phyloP scores from a whole-genome alignment of 257 asterid species.

The Solanum clarkiae region DNA sequence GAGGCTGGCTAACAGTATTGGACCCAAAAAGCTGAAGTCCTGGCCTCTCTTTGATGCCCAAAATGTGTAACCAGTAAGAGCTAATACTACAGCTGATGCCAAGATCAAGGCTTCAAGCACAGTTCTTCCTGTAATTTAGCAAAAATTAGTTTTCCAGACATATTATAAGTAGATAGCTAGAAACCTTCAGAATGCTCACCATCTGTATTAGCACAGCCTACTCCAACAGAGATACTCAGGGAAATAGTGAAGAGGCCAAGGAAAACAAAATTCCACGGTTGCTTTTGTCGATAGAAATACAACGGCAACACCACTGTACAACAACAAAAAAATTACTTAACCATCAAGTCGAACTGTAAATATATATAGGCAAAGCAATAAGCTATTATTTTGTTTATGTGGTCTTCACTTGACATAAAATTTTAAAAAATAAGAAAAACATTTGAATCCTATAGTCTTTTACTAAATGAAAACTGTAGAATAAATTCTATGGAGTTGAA shows the following conservation, averaged over 20 bases:
- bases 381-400: background rate
- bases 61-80: slow-evolving; percentile 85
- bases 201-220: slow-evolving; percentile 85
- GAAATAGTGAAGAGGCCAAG: slow-evolving; percentile 82
- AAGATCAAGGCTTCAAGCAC: slow-evolving; percentile 87
- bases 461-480: too few relatives aligned
- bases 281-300: slow-evolving; percentile 67
- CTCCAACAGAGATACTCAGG: slow-evolving; percentile 71
- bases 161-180: background rate
- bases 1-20: slow-evolving; percentile 84
- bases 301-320: slow-evolving; percentile 75
- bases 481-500: too few relatives aligned
- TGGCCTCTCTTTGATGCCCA: slow-evolving; percentile 98
- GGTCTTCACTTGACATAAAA: too few relatives aligned
- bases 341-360: background rate
- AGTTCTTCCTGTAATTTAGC: slow-evolving; percentile 42
- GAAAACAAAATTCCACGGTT: slow-evolving; percentile 77
- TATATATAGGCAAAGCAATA: too few relatives aligned
- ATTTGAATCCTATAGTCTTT: too few relatives aligned
- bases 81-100: slow-evolving; percentile 85
- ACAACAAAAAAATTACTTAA: background rate
- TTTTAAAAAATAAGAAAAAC: background rate
- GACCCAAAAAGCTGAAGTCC: slow-evolving; percentile 89
- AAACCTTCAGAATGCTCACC: slow-evolving; percentile 30
- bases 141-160: background rate